A percentile compares a stretch with the other conserved stretches of the same genome.
phyloP scores from a whole-genome alignment of 345 rosid species.

The Ceriops tagal region DNA sequence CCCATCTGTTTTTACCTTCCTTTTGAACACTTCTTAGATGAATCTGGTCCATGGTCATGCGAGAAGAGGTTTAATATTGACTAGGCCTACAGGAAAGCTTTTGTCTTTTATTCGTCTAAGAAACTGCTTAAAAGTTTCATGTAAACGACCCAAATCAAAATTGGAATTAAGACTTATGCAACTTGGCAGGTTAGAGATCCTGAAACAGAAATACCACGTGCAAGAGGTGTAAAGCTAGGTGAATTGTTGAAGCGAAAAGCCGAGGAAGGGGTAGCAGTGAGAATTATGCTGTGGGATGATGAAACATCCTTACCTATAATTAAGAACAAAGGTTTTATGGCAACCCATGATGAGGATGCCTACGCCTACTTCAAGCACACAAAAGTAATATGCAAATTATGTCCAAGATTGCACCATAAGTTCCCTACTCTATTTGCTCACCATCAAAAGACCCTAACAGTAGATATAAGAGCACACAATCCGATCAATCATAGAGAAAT shows the following conservation, averaged over 20 bases:
- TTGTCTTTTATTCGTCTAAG: too few species aligned
- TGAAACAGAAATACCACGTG: constrained; percentile 57
- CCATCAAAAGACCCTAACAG: constrained; percentile 77
- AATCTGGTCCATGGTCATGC: too few species aligned
- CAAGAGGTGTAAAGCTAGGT: constrained; percentile 63
- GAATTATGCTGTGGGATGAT: constrained; percentile 87
- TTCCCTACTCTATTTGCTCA: constrained; percentile 80
- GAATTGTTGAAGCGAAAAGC: constrained; percentile 68
- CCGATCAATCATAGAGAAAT: constrained; percentile 50
- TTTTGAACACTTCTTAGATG: too few species aligned
- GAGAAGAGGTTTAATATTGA: too few species aligned
- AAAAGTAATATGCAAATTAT: constrained; percentile 55
- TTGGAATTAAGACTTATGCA: neutral
- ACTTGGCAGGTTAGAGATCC: constrained; percentile 52
- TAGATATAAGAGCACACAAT: constrained; percentile 39
- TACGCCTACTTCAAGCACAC: constrained; percentile 63
- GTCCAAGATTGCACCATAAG: constrained; percentile 64
- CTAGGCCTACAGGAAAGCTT: too few species aligned
- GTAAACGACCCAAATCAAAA: too few species aligned
- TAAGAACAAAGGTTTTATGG: constrained; percentile 79
- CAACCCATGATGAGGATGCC: constrained; percentile 63
- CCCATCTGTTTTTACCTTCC: neutral
- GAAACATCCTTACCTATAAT: constrained; percentile 71
- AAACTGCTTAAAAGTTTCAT: too few species aligned
- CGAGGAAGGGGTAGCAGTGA: constrained; percentile 82